These are phyloP conservation scores for Westerdykella aurantiaca DNA, from an alignment of 2,329 filamentous ascomycete species.

Conservation along the genomic window DNA sequence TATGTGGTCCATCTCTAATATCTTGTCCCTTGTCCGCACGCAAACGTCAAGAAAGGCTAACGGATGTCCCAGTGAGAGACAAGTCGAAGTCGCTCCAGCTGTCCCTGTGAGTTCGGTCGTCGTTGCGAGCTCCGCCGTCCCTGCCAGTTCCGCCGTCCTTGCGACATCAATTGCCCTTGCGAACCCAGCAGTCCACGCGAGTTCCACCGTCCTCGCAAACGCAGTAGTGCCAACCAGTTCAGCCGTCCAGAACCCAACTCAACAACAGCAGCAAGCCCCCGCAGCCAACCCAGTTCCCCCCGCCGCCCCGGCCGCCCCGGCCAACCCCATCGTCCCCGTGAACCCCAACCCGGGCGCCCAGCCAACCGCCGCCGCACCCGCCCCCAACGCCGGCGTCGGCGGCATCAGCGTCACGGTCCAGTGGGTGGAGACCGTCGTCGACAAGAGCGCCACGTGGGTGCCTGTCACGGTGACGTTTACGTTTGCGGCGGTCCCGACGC, in stretches of 20 bases:
- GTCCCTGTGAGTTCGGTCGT: background rate
- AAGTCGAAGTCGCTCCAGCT: background rate
- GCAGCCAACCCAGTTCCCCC: background rate
- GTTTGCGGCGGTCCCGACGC: slow-evolving; percentile 14
- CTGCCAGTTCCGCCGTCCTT: background rate
- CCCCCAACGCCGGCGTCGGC: background rate
- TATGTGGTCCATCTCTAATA: too few relatives aligned
- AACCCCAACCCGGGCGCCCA: background rate
- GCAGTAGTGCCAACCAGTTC: background rate
- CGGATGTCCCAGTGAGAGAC: background rate
- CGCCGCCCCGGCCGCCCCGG: background rate
- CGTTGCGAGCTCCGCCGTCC: background rate
- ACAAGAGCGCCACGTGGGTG: slow-evolving; percentile 28
- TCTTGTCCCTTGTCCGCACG: too few relatives aligned
- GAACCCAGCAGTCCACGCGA: background rate
- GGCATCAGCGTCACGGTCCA: slow-evolving; percentile 18
- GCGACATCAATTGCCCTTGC: background rate
- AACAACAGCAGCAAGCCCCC: background rate
- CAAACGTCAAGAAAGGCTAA: too few relatives aligned
- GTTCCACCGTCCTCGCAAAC: background rate
- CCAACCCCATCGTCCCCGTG: background rate
- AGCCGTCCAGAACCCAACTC: background rate
- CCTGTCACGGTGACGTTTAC: slow-evolving; percentile 25
- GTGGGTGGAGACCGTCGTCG: slow-evolving; percentile 30
- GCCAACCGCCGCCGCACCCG: background rate